phyloP scores from a whole-genome alignment of 192 early-diverging fungal genomes.

The Coemansia biformis region DNA sequence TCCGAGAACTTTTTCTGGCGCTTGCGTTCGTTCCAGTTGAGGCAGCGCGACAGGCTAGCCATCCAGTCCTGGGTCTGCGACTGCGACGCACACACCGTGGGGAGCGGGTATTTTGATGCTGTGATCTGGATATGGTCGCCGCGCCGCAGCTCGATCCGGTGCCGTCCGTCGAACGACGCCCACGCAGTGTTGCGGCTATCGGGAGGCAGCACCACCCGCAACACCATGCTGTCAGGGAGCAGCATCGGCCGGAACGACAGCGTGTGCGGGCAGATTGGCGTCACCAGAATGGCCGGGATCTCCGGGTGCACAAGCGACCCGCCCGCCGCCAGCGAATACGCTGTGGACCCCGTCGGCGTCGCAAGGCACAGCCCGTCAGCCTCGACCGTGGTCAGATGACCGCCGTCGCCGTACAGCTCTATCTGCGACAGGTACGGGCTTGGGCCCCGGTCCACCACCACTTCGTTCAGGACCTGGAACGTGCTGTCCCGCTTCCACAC shows the following conservation, averaged over 20 bases:
- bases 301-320: slow-evolving; percentile 94
- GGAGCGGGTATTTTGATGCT: slow-evolving; percentile 79
- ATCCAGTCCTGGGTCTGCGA: slow-evolving; percentile 87
- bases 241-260: slow-evolving; percentile 96
- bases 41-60: slow-evolving; percentile 69
- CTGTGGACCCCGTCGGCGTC: slow-evolving; percentile 90
- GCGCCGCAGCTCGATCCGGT: slow-evolving; percentile 78
- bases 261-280: slow-evolving; percentile 90
- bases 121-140: slow-evolving; percentile 87
- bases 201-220: slow-evolving; percentile 77
- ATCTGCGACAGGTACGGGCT: slow-evolving; percentile 84
- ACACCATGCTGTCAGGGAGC: slow-evolving; percentile 86
- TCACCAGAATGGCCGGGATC: slow-evolving; percentile 86
- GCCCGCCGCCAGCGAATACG: slow-evolving; percentile 88
- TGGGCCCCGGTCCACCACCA: slow-evolving; percentile 92
- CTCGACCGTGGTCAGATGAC: slow-evolving; percentile 90
- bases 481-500: slow-evolving; percentile 57
- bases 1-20: slow-evolving; percentile 74
- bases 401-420: slow-evolving; percentile 80
- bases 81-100: slow-evolving; percentile 73
- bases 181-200: slow-evolving; percentile 84
- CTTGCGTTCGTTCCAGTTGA: slow-evolving; percentile 92
- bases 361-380: slow-evolving; percentile 93
- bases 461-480: slow-evolving; percentile 91
- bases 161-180: slow-evolving; percentile 92